A percentile compares a stretch with the other conserved stretches of the same genome.
phyloP scores from a whole-genome alignment of 1,284 basidiomycete genomes.

The Puccinia polysora region DNA sequence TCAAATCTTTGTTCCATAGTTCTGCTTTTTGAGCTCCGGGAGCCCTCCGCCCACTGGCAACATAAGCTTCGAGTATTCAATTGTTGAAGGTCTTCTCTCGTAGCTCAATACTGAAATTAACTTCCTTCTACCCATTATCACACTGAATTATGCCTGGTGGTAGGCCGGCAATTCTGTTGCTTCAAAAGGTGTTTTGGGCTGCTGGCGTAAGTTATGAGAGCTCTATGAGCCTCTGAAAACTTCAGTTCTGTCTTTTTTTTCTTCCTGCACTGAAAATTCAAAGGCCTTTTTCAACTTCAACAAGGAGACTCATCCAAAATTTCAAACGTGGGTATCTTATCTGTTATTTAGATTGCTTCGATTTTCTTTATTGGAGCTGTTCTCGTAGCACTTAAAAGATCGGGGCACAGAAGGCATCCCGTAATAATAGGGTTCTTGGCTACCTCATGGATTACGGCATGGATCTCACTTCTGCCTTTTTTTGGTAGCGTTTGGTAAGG shows the following conservation, averaged over 20 bases:
- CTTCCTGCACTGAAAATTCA: neutral
- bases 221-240: neutral
- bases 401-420: slow-evolving; percentile 26
- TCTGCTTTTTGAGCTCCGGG: too few relatives aligned
- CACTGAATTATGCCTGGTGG: slow-evolving; percentile 25
- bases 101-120: too few relatives aligned
- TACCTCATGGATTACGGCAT: slow-evolving; percentile 38
- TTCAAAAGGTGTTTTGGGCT: slow-evolving; percentile 27
- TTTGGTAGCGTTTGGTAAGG: slow-evolving; percentile 29
- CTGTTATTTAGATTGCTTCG: slow-evolving; percentile 16
- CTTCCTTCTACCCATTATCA: too few relatives aligned
- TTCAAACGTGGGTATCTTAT: too few relatives aligned
- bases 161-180: neutral
- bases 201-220: neutral
- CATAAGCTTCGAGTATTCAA: too few relatives aligned
- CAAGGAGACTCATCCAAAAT: too few relatives aligned
- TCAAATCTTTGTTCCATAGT: too few relatives aligned
- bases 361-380: slow-evolving; percentile 39
- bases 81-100: too few relatives aligned
- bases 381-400: slow-evolving; percentile 17
- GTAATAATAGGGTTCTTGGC: slow-evolving; percentile 30
- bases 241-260: neutral
- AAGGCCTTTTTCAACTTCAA: neutral
- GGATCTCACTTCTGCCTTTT: slow-evolving; percentile 34
- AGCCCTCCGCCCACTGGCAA: too few relatives aligned